Conservation (phyloP, 2,329 filamentous ascomycete species). For the Penicillium italicum region DNA sequence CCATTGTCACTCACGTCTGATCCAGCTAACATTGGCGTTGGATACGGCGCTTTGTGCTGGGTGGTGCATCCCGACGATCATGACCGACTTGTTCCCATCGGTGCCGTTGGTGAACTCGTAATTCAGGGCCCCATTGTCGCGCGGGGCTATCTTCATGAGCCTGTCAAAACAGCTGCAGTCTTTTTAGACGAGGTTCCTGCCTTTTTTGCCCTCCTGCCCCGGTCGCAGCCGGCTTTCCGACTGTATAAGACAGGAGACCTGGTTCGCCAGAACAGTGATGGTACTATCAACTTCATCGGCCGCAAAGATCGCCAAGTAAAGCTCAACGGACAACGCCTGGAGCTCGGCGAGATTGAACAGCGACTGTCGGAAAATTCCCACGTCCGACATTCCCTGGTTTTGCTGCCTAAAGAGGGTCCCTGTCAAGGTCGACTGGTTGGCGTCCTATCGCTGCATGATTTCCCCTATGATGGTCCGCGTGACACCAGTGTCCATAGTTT, state of each 20-base stretch:
- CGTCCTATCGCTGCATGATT: not conserved
- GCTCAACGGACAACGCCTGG: not conserved
- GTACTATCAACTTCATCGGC: not conserved
- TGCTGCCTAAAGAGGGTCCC: not conserved
- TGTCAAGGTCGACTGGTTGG: not conserved
- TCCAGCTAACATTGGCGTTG: not conserved
- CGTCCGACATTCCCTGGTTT: not conserved
- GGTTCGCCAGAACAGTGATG: not conserved
- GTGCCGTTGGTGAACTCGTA: not conserved
- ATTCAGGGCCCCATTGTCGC: not conserved
- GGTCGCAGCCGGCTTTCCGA: too few species aligned
- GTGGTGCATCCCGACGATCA: not conserved
- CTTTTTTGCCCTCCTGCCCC: too few species aligned
- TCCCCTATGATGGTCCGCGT: not conserved
- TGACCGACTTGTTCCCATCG: not conserved
- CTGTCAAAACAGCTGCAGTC: not conserved
- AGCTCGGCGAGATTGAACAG: conserved; percentile 2
- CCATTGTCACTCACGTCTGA: not conserved
- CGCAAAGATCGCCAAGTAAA: not conserved
- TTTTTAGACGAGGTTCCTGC: too few species aligned
- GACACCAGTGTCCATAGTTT: not conserved
- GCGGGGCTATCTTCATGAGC: not conserved
- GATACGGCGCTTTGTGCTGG: not conserved
- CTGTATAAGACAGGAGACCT: not conserved
- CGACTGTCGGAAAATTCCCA: not conserved